These are phyloP conservation scores for Arthrobotrys conoides DNA, from an alignment of 2,329 filamentous ascomycete genomes.

Conservation along the genomic window DNA sequence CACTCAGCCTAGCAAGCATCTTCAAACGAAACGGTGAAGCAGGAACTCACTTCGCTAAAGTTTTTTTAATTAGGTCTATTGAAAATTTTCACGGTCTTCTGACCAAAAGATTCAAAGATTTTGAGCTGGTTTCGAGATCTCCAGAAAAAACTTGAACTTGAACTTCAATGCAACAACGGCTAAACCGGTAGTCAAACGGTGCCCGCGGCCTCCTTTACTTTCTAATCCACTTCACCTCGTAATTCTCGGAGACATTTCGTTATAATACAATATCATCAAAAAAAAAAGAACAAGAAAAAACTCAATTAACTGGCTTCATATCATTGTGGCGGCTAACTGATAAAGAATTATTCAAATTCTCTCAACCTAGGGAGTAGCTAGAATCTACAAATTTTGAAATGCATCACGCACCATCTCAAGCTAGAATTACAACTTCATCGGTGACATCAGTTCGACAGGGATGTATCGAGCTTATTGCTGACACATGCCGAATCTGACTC, in stretches of 20 bases:
- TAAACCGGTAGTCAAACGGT: constrained; percentile 10
- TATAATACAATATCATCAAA: neutral
- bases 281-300: neutral
- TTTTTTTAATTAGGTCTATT: constrained; percentile 1
- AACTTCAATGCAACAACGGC: constrained; percentile 17
- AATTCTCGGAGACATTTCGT: constrained; percentile 23
- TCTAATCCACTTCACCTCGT: constrained; percentile 21
- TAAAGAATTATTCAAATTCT: constrained; percentile 22
- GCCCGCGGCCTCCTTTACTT: constrained; percentile 11
- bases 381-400: neutral
- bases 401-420: constrained; percentile 4
- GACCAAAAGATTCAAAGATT: constrained; percentile 18
- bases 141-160: neutral
- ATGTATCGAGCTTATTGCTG: constrained; percentile 5
- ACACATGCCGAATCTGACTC: constrained; percentile 29
- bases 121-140: constrained; percentile 31
- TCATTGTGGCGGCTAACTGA: constrained; percentile 14
- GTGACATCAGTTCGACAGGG: constrained; percentile 18
- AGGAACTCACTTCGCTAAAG: constrained; percentile 29
- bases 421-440: constrained; percentile 25
- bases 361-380: neutral
- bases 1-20: constrained; percentile 13
- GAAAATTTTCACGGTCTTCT: constrained; percentile 12
- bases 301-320: neutral
- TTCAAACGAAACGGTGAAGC: constrained; percentile 19